These are phyloP conservation scores for Lichina pygmaea DNA, from an alignment of 495 filamentous ascomycete species.

Conservation along the genomic window DNA sequence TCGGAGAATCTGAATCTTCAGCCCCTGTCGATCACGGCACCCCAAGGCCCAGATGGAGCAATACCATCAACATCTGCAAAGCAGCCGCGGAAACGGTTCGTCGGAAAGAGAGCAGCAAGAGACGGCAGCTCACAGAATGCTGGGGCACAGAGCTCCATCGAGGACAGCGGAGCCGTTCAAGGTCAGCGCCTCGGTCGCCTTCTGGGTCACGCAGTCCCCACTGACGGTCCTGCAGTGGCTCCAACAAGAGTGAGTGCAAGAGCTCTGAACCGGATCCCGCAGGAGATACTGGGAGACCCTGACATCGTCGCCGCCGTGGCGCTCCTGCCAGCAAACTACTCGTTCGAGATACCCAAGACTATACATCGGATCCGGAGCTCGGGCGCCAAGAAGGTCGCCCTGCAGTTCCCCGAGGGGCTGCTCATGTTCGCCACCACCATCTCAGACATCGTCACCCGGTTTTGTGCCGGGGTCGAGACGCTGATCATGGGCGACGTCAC, in stretches of 20 bases:
- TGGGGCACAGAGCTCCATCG: conserved; percentile 14
- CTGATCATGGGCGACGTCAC: conserved; percentile 99
- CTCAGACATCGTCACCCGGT: conserved; percentile 83
- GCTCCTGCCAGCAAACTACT: conserved; percentile 79
- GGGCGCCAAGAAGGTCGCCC: conserved; percentile 49
- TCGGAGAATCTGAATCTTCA: no score
- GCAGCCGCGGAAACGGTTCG: conserved; percentile 55
- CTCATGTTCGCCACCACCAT: conserved; percentile 94
- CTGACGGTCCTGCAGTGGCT: conserved; percentile 8
- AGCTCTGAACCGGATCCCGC: conserved; percentile 67
- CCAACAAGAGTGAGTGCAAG: conserved; percentile 39
- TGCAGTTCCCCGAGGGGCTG: conserved; percentile 92
- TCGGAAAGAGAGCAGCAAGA: conserved; percentile 37
- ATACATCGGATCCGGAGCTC: conserved; percentile 75
- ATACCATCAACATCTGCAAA: conserved; percentile 1
- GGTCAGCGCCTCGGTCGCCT: conserved; percentile 12
- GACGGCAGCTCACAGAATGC: conserved; percentile 10
- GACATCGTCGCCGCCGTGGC: conserved; percentile 75
- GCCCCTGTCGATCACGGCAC: no score
- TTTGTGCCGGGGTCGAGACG: conserved; percentile 75
- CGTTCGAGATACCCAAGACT: conserved; percentile 94
- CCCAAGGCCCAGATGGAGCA: background rate
- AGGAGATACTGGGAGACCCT: conserved; percentile 59
- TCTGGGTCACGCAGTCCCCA: background rate
- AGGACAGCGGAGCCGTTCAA: conserved; percentile 39